These are phyloP conservation scores for Cymbidium sinense DNA, from an alignment of 106 monocot species.

Conservation along the genomic window DNA sequence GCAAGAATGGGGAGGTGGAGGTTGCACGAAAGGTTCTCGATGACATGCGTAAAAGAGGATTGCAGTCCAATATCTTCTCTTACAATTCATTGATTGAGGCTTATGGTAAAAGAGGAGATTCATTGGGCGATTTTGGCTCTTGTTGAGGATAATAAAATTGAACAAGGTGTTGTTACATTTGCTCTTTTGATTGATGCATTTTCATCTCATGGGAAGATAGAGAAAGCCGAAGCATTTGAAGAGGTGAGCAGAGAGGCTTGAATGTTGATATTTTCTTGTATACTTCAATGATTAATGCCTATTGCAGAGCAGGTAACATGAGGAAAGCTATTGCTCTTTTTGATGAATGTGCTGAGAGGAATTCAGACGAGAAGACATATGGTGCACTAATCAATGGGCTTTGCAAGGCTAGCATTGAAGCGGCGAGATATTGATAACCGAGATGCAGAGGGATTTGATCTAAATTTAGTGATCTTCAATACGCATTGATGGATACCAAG, in stretches of 20 bases:
- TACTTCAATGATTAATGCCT: constrained; percentile 60
- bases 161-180: constrained; percentile 38
- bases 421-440: constrained; percentile 53
- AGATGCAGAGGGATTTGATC: constrained; percentile 76
- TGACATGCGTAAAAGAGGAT: constrained; percentile 56
- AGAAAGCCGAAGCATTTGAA: constrained; percentile 47
- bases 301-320: constrained; percentile 57
- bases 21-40: constrained; percentile 57
- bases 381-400: constrained; percentile 71
- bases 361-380: constrained; percentile 55
- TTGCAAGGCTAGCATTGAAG: constrained; percentile 61
- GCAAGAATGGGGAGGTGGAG: constrained; percentile 37
- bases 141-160: constrained; percentile 36
- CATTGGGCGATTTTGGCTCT: constrained; percentile 21
- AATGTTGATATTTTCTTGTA: constrained; percentile 51
- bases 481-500: constrained; percentile 69
- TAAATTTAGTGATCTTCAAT: constrained; percentile 65
- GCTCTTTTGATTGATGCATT: constrained; percentile 43
- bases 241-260: constrained; percentile 32
- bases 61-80: constrained; percentile 37
- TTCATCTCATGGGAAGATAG: constrained; percentile 29
- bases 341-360: constrained; percentile 64
- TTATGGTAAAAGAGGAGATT: constrained; percentile 31
- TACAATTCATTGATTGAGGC: constrained; percentile 58
- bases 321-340: constrained; percentile 55